These are phyloP conservation scores for Gossypium schwendimanii DNA, from an alignment of 441 rosid genomes.

Conservation along the genomic window DNA sequence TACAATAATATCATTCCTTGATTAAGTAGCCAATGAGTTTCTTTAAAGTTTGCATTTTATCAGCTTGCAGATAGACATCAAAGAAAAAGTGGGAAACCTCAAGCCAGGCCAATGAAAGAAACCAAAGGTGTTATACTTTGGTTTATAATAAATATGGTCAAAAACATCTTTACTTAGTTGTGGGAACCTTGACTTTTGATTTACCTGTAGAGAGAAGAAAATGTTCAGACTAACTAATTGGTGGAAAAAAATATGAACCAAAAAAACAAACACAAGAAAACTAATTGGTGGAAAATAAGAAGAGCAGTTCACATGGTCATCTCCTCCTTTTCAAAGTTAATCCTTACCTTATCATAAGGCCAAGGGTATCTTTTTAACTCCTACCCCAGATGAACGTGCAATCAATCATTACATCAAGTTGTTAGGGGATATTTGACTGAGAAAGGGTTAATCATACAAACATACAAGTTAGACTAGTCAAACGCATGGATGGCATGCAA, in stretches of 20 bases:
- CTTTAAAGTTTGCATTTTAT: conserved; percentile 18
- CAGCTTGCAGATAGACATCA: conserved; percentile 17
- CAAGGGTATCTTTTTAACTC: conserved; percentile 20
- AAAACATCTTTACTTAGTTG: conserved; percentile 28
- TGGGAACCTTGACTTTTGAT: conserved; percentile 35
- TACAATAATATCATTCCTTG: conserved; percentile 11
- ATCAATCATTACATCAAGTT: conserved; percentile 34
- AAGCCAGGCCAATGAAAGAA: conserved; percentile 15
- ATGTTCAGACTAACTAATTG: conserved; percentile 10
- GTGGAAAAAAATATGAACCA: no score
- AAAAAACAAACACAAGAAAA: neutral
- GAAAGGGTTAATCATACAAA: conserved; percentile 17
- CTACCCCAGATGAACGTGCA: conserved; percentile 16
- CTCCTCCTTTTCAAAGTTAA: conserved; percentile 12
- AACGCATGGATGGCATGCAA: conserved; percentile 20
- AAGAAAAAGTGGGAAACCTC: conserved; percentile 4
- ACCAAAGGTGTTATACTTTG: conserved; percentile 12
- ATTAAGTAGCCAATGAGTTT: conserved; percentile 22
- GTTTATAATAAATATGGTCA: conserved; percentile 23
- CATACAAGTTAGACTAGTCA: conserved; percentile 38
- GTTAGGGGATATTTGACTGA: conserved; percentile 29
- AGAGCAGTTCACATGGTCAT: conserved; percentile 10
- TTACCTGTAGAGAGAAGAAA: conserved; percentile 11
- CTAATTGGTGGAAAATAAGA: conserved; percentile 10
- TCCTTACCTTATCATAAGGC: conserved; percentile 23